Percentiles rank a stretch among this genome's conserved stretches.
These are phyloP conservation scores for Ophiocordyceps robertsii DNA, from an alignment of 2,329 filamentous ascomycete species.

Conservation along the genomic window DNA sequence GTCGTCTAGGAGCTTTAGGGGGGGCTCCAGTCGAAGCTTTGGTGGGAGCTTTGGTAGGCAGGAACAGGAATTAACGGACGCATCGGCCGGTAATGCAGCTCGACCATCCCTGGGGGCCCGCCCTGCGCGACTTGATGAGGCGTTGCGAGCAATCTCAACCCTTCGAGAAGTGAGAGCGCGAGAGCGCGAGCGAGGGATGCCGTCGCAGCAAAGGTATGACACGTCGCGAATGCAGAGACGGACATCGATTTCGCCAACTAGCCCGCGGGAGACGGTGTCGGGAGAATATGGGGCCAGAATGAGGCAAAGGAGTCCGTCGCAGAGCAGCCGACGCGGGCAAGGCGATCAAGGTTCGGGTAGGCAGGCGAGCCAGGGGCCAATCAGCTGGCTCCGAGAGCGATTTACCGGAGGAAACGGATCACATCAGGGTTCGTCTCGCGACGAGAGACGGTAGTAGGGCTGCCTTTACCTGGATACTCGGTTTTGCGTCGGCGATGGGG, in stretches of 20 bases:
- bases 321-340: conserved; percentile 17
- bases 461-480: not conserved
- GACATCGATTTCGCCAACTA: conserved; percentile 24
- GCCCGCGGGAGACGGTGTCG: conserved; percentile 14
- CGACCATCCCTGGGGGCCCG: not conserved
- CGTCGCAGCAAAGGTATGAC: conserved; percentile 16
- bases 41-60: not conserved
- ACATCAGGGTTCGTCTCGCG: conserved; percentile 13
- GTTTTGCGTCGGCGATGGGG: too few species aligned
- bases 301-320: conserved; percentile 25
- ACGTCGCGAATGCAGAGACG: conserved; percentile 21
- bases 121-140: conserved; percentile 12
- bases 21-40: not conserved
- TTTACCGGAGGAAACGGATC: conserved; percentile 18
- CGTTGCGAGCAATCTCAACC: conserved; percentile 15
- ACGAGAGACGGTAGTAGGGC: conserved; percentile 14
- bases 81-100: not conserved
- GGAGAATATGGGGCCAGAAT: conserved; percentile 18
- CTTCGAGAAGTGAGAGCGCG: conserved; percentile 12
- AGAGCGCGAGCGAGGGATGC: conserved; percentile 11
- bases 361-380: conserved; percentile 19
- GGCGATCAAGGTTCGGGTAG: conserved; percentile 17
- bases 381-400: conserved; percentile 30
- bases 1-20: not conserved
- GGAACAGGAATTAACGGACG: not conserved